Conservation (phyloP, 2,329 filamentous ascomycete species). For the Cryphonectria japonica region DNA sequence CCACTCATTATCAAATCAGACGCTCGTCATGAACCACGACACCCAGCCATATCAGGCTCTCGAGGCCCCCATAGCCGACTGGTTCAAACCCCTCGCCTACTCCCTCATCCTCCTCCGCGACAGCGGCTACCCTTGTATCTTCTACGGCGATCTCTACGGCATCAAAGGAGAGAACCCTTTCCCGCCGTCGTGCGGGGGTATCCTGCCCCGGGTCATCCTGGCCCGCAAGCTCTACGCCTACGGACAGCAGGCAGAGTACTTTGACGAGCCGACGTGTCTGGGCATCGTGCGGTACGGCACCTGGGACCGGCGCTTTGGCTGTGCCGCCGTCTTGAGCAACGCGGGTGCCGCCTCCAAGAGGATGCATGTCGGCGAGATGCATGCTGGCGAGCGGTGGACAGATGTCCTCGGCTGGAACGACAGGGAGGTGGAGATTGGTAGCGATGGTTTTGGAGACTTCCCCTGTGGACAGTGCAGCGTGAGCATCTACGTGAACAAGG, state of each 20-base stretch:
- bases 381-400: slow-evolving; percentile 65
- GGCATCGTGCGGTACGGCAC: slow-evolving; percentile 61
- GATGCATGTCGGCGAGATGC: slow-evolving; percentile 65
- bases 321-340: slow-evolving; percentile 62
- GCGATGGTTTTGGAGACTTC: slow-evolving; percentile 64
- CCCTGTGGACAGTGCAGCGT: slow-evolving; percentile 57
- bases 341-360: slow-evolving; percentile 53
- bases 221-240: slow-evolving; percentile 70
- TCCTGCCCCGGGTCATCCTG: slow-evolving; percentile 61
- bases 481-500: slow-evolving; percentile 62
- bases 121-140: slow-evolving; percentile 67
- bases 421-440: slow-evolving; percentile 61
- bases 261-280: slow-evolving; percentile 62
- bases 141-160: slow-evolving; percentile 73
- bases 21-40: slow-evolving; percentile 74
- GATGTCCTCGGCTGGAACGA: slow-evolving; percentile 63
- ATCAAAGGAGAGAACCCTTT: slow-evolving; percentile 51
- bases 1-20: slow-evolving; percentile 42
- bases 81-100: slow-evolving; percentile 75
- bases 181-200: slow-evolving; percentile 56
- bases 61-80: slow-evolving; percentile 62
- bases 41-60: slow-evolving; percentile 52
- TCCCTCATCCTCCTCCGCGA: slow-evolving; percentile 69
- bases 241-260: slow-evolving; percentile 68
- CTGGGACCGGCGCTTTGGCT: slow-evolving; percentile 50